Percentiles rank a stretch among this genome's conserved stretches.
These are phyloP conservation scores for Achaetomiella virescens DNA, from an alignment of 495 filamentous ascomycete genomes.

Conservation along the genomic window DNA sequence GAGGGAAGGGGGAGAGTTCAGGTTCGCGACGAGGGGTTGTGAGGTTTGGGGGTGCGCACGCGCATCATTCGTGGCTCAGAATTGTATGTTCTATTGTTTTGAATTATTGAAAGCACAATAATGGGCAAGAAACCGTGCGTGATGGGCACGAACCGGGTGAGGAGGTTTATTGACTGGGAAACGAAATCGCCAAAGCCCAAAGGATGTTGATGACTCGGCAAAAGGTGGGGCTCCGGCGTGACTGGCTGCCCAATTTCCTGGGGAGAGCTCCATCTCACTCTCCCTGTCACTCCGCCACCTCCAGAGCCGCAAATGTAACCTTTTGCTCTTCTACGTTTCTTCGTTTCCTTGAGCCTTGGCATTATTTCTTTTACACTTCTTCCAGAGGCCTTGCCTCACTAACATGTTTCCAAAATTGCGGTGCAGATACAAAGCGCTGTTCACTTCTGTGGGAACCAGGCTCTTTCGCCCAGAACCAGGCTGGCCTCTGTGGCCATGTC, in stretches of 20 bases:
- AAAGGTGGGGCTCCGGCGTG: constrained; percentile 7
- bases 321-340: no score
- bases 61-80: neutral
- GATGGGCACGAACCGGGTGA: neutral
- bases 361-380: no score
- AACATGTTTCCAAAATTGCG: no score
- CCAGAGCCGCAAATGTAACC: no score
- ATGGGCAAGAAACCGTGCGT: neutral
- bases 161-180: neutral
- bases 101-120: neutral
- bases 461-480: no score
- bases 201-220: constrained; percentile 10
- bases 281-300: no score
- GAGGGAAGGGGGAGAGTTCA: neutral
- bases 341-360: no score
- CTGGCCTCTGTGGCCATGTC: no score
- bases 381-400: no score
- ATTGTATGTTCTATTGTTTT: neutral
- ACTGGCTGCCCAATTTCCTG: constrained; percentile 3
- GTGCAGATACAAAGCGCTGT: no score
- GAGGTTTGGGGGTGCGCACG: neutral
- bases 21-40: neutral
- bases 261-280: no score
- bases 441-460: no score
- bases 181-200: neutral